Base-by-base conservation (phyloP, 768 basidiomycete genomes). In the Boletus rubescentipes region DNA sequence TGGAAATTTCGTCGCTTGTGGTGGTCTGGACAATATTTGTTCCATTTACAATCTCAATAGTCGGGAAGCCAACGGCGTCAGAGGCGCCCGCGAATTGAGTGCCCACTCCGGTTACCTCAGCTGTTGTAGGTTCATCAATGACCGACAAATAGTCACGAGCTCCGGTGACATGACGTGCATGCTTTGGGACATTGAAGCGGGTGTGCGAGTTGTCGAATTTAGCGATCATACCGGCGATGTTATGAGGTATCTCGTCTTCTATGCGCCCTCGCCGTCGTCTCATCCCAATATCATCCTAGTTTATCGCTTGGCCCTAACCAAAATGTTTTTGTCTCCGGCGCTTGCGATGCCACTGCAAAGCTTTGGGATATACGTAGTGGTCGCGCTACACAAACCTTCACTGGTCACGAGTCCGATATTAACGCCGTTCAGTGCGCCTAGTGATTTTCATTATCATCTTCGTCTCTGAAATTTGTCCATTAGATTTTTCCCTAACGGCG, bases 81-180 rank as follows among this genome's bases (percentile, higher is more conserved):
- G 93, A 75, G 92, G 93, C 46, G 93, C 93, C 48, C 85, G 94
- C 46, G 96, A 99, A 78, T 73, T 99, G 54, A 92, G 89, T 79
- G 96, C 96, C 31, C 96, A 99, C 73, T 94, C 95, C 15, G 96
- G 96, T 29, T 99, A 99, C 71, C 89, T 99, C 62, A 90, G 87
- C 65, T 99, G 96, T 79, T 99, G 96, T 76, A 85, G 96, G 39
- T 99, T 99, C 77, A 87, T 99, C 78, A 98, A 93, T 66, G 96
- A 99, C 75, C 83, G 96, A 48, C 96, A 99, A 79, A 99, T 99
- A 65, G 89, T 99, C 58, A 99, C 96, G 34, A 88, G 85, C 64
- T 98, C 95, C 32, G 96, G 96, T 50, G 96, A 99, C 71, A 99
- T 99, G 96, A 97, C 96, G 31, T 99, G 96, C 72, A 98, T 99